Base-by-base conservation (phyloP, 2,329 filamentous ascomycete species). In the Penicillium digitatum region DNA sequence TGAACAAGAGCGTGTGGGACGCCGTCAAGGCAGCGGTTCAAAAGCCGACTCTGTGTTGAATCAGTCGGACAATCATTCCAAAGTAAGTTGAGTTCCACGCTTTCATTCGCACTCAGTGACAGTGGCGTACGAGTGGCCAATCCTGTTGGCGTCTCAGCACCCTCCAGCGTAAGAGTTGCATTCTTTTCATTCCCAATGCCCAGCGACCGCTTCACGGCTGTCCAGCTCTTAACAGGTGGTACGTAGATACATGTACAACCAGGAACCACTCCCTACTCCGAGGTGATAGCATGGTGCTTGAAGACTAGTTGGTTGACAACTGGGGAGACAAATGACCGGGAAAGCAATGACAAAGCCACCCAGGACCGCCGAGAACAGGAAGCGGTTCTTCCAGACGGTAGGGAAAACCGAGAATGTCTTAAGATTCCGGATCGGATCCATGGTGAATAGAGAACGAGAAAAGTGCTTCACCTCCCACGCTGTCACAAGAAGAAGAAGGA, bases 401-500 rank as follows among this genome's bases (percentile, higher is more conserved):
- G 78, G 65, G 58, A 84, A 79, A 78, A 87, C 87, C 0, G 83
- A 84, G 48, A 85, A 76, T 0, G 82, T 81, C 61, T 86, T 80
- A 74, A 87, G 84, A 62, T 81, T 78, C 12, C 70, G 69, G 18
- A 70, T 62, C 1, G 79, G 78, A 54, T 81, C 74, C 69, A 87
- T 81, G 55, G 79, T 76, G 79, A 91, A 91, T 73, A 92, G 85
- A 0, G 83, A 87, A n/a, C 86, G 82, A 16, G 87, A 84, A 74
- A 87, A 83, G 65, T 88, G 82, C 53, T 89, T 81, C 76, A 90
- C 87, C 72, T 91, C 87, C 88, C 88, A 91, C 0, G 88, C 88
- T 2, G 88, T 79, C 71, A 91, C 86, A 3, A 91, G 80, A 2
- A 87, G 80, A 2, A 87, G 83, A 59, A 87, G 84, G 83, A 87